These are phyloP conservation scores for Wallacemonas sp. DNA, from an alignment of 208 protist species.

Conservation along the genomic window DNA sequence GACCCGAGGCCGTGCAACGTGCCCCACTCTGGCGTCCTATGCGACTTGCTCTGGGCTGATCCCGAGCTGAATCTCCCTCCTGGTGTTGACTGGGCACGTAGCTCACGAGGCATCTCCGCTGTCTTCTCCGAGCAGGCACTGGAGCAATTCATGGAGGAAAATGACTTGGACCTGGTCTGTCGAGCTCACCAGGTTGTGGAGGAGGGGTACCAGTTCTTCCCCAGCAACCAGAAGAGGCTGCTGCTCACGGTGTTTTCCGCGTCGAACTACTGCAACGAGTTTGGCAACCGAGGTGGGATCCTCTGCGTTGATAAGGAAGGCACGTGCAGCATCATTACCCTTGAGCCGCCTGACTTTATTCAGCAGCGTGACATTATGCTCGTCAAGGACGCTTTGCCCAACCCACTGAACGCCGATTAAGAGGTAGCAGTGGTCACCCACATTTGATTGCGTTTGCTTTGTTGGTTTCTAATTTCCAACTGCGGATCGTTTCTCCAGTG, in stretches of 20 bases:
- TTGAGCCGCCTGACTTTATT: slow-evolving; percentile 81
- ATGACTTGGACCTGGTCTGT: slow-evolving; percentile 99
- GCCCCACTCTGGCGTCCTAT: slow-evolving; percentile 97
- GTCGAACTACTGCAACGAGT: slow-evolving; percentile 99
- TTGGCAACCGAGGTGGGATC: slow-evolving; percentile 99
- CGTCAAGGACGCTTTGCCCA: slow-evolving; percentile 39
- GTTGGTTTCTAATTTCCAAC: too few species aligned
- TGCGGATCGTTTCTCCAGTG: too few species aligned
- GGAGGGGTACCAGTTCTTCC: slow-evolving; percentile 99
- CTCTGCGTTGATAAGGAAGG: slow-evolving; percentile 97
- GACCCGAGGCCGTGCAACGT: slow-evolving; percentile 97
- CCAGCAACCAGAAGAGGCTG: slow-evolving; percentile 91
- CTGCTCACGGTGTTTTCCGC: slow-evolving; percentile 99
- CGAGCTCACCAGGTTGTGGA: slow-evolving; percentile 99
- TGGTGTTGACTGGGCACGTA: slow-evolving; percentile 96
- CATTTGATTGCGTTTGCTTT: too few species aligned
- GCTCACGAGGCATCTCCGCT: slow-evolving; percentile 98
- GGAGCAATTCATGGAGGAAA: slow-evolving; percentile 94
- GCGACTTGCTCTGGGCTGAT: slow-evolving; percentile 99
- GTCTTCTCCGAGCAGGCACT: slow-evolving; percentile 98
- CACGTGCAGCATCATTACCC: slow-evolving; percentile 94
- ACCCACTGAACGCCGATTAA: neutral
- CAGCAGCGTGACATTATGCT: slow-evolving; percentile 77
- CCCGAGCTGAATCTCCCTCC: slow-evolving; percentile 94
- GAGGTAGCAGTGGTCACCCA: too few species aligned